Evolutionary conservation across 352 stramenopile species (phyloP).

Genomic region (Globisporangium barbulae): DNA sequence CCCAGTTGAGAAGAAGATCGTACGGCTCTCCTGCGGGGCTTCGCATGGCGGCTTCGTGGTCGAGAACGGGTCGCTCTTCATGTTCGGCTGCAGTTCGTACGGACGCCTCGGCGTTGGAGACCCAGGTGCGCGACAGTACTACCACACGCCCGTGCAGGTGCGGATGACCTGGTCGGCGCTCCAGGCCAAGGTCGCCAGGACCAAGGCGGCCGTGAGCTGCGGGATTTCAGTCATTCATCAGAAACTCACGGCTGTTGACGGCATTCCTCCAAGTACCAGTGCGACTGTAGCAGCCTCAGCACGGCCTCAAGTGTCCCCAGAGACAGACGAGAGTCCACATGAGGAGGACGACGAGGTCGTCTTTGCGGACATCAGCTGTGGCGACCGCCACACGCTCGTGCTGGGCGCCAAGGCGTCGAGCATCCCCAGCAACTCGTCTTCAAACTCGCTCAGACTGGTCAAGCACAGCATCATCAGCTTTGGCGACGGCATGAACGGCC

Average conservation of each 20-base stretch:
- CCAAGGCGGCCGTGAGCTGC: not conserved
- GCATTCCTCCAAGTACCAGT: not conserved
- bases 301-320: not conserved
- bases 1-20: constrained; percentile 27
- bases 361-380: constrained; percentile 68
- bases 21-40: constrained; percentile 47
- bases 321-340: not conserved
- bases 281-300: not conserved
- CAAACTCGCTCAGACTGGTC: not conserved
- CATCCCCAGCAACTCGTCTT: not conserved
- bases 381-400: constrained; percentile 60
- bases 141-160: constrained; percentile 26
- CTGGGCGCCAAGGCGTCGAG: constrained; percentile 20
- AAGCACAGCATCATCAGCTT: constrained; percentile 58
- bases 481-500: constrained; percentile 65
- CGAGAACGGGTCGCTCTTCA: constrained; percentile 56
- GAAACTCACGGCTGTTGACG: not conserved
- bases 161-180: constrained; percentile 40
- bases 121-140: constrained; percentile 10
- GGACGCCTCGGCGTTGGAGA: constrained; percentile 44
- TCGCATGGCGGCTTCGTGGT: constrained; percentile 57
- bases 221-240: constrained; percentile 10
- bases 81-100: constrained; percentile 67
- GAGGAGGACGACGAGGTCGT: constrained; percentile 26
- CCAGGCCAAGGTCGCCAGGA: constrained; percentile 11